Evolutionary conservation across 352 stramenopile species (phyloP).

Genomic region (Thraustochytrium sp.): DNA sequence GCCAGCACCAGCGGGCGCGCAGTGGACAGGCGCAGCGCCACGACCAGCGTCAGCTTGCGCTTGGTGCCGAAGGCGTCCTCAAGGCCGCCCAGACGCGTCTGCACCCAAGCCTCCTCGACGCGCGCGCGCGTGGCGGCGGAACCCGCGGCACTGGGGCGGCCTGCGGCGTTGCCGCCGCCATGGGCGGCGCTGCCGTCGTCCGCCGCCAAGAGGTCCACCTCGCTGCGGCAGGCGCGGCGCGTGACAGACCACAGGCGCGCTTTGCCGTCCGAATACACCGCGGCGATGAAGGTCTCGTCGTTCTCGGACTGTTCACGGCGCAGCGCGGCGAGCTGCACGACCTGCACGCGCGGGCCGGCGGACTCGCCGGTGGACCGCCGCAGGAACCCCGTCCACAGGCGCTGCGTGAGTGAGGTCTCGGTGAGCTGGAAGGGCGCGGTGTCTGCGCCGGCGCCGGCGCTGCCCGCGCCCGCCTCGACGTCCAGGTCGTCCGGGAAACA

Average conservation of each 20-base stretch:
- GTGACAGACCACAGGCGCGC: not conserved
- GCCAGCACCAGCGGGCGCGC: not conserved
- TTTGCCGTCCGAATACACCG: constrained; percentile 6
- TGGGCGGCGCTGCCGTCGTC: too few relatives aligned
- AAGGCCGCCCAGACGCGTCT: not conserved
- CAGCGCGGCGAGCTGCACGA: not conserved
- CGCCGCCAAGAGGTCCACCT: not conserved
- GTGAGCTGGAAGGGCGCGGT: not conserved
- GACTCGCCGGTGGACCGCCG: not conserved
- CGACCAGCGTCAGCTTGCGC: not conserved
- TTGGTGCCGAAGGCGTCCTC: constrained; percentile 3
- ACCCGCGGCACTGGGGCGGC: too few relatives aligned
- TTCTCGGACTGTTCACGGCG: not conserved
- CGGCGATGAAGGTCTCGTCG: not conserved
- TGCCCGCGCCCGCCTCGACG: not conserved
- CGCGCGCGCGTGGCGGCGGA: not conserved
- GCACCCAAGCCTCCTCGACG: not conserved
- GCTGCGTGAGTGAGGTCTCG: constrained; percentile 1
- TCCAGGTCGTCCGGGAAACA: not conserved
- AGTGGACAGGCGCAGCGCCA: not conserved
- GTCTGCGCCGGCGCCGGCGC: not conserved
- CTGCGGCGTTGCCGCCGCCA: too few relatives aligned
- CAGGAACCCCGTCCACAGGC: not conserved
- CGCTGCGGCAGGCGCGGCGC: not conserved
- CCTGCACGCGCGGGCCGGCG: not conserved